A percentile compares a stretch with the other conserved stretches of the same genome.
Conservation (phyloP, 1,139 yeast species). For the Kazachstania sp. region DNA sequence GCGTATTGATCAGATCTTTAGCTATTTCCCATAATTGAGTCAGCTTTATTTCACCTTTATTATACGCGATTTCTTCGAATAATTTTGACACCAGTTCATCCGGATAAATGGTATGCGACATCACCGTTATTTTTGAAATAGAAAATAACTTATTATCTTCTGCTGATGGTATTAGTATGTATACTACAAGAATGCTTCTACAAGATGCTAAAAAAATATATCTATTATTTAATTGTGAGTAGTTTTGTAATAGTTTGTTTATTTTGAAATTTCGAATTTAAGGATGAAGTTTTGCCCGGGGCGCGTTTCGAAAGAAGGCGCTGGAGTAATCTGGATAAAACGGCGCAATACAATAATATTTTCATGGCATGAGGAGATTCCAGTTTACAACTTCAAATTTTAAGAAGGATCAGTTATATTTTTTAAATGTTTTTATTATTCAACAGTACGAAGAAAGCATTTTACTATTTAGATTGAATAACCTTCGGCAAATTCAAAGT, state of each 20-base stretch:
- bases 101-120: constrained; percentile 15
- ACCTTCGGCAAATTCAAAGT: too few species aligned
- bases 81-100: constrained; percentile 25
- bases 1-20: constrained; percentile 11
- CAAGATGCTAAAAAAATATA: too few species aligned
- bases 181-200: too few species aligned
- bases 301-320: neutral
- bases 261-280: neutral
- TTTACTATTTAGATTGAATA: too few species aligned
- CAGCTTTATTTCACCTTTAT: constrained; percentile 21
- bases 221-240: neutral
- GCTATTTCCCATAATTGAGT: constrained; percentile 19
- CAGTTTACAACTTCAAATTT: too few species aligned
- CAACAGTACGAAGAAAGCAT: too few species aligned
- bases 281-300: neutral
- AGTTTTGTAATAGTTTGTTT: neutral
- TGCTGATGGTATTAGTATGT: neutral
- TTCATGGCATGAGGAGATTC: too few species aligned
- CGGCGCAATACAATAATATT: too few species aligned
- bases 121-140: neutral
- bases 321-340: neutral
- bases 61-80: constrained; percentile 26
- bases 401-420: too few species aligned
- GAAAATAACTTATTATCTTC: neutral
- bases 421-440: too few species aligned